Percentiles rank a stretch among this genome's conserved stretches.
Evolutionary conservation across 2,329 filamentous ascomycete species (phyloP).

Genomic region (Alternaria incomplexa): DNA sequence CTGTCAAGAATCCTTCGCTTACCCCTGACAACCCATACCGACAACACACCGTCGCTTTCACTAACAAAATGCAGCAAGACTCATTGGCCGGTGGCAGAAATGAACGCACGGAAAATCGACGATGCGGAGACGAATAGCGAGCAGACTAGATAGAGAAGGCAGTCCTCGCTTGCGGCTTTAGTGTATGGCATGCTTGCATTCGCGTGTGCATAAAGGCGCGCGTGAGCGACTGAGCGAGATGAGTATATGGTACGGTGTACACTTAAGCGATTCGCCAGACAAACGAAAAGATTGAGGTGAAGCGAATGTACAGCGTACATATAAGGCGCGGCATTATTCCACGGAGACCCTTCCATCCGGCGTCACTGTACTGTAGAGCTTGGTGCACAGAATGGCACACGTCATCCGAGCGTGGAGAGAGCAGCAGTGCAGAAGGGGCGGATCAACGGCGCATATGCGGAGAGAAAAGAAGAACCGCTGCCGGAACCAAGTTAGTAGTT

Average conservation of each 20-base stretch:
- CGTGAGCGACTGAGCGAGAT: neutral
- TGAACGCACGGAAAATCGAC: neutral
- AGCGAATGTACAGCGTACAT: neutral
- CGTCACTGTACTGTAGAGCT: neutral
- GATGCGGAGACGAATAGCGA: neutral
- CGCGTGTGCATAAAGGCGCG: neutral
- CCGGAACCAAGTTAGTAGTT: neutral
- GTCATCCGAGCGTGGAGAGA: neutral
- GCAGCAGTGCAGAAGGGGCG: neutral
- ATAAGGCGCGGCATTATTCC: neutral
- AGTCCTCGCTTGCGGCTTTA: neutral
- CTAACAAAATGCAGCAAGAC: neutral
- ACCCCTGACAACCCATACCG: neutral
- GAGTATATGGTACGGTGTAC: neutral
- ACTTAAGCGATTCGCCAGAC: neutral
- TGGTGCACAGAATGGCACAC: neutral
- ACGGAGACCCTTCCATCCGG: neutral
- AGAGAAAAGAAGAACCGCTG: neutral
- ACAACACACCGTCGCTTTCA: neutral
- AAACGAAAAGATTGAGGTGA: neutral
- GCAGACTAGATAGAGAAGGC: neutral
- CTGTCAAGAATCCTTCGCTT: neutral
- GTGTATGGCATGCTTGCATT: neutral
- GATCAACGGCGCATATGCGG: slow-evolving; percentile 1
- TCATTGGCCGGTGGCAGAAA: neutral